A percentile compares a stretch with the other conserved stretches of the same genome.
Evolutionary conservation across 768 basidiomycete species (phyloP).

Genomic region (Termitomyces sp.): DNA sequence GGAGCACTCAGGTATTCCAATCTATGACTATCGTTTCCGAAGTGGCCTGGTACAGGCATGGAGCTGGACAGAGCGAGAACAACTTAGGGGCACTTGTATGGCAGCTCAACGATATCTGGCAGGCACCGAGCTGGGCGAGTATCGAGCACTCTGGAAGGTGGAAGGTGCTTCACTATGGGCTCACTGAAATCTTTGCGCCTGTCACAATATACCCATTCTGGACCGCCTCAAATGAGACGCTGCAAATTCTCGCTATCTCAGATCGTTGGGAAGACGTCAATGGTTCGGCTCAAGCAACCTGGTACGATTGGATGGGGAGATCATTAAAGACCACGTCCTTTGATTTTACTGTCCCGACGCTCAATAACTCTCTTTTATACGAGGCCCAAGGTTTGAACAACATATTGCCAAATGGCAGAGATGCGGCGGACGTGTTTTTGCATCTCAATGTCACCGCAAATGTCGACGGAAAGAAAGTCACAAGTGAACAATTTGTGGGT

Average conservation of each 20-base stretch:
- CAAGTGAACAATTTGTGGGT: slow-evolving; percentile 52
- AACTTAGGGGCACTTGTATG: slow-evolving; percentile 58
- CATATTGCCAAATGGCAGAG: slow-evolving; percentile 42
- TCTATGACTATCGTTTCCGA: slow-evolving; percentile 57
- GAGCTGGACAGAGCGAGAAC: slow-evolving; percentile 56
- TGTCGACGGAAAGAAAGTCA: slow-evolving; percentile 36
- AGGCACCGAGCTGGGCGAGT: slow-evolving; percentile 52
- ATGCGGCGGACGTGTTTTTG: slow-evolving; percentile 47
- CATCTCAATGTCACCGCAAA: slow-evolving; percentile 46
- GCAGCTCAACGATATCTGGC: slow-evolving; percentile 63
- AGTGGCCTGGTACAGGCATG: slow-evolving; percentile 56
- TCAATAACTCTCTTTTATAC: slow-evolving; percentile 49
- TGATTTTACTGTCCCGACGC: slow-evolving; percentile 39
- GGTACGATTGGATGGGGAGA: slow-evolving; percentile 55
- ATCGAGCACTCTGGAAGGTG: slow-evolving; percentile 58
- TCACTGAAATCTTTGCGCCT: slow-evolving; percentile 42
- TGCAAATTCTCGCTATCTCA: slow-evolving; percentile 49
- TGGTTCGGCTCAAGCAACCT: slow-evolving; percentile 48
- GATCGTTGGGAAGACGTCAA: slow-evolving; percentile 47
- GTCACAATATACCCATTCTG: slow-evolving; percentile 55
- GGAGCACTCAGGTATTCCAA: slow-evolving; percentile 61
- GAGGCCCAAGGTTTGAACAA: slow-evolving; percentile 35
- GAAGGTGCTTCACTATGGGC: slow-evolving; percentile 56
- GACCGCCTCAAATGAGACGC: slow-evolving; percentile 43
- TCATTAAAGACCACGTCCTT: slow-evolving; percentile 33